These are phyloP conservation scores for Kodamaea neixiangensis DNA, from an alignment of 805 yeast species.

Conservation along the genomic window DNA sequence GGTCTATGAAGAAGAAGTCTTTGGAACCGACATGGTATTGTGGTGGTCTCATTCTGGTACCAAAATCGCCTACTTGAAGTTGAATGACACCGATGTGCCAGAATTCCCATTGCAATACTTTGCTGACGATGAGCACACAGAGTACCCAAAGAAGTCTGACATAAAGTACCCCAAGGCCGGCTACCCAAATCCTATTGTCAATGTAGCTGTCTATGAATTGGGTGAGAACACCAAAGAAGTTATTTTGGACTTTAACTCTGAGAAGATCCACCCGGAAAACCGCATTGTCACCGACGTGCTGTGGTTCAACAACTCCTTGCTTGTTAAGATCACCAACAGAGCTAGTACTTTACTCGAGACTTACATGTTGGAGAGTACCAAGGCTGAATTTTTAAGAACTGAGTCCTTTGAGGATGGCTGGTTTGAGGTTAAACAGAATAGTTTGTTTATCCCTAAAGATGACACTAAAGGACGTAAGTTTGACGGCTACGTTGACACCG, in stretches of 20 bases:
- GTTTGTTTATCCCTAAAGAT: conserved; percentile 38
- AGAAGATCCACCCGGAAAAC: conserved; percentile 35
- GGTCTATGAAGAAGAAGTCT: conserved; percentile 83
- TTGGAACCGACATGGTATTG: conserved; percentile 55
- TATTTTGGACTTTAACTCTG: conserved; percentile 19
- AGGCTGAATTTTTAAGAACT: conserved; percentile 42
- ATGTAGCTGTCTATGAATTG: conserved; percentile 46
- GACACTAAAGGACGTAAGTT: conserved; percentile 35
- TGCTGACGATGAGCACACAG: conserved; percentile 34
- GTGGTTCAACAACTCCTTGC: conserved; percentile 55
- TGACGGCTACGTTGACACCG: conserved; percentile 79
- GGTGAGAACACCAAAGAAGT: conserved; percentile 16
- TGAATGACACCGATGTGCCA: conserved; percentile 62
- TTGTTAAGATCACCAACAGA: conserved; percentile 65
- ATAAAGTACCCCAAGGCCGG: conserved; percentile 80
- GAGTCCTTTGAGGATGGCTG: conserved; percentile 58
- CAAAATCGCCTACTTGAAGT: conserved; percentile 52
- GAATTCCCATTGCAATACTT: conserved; percentile 54
- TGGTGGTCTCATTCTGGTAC: conserved; percentile 77
- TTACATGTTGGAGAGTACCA: conserved; percentile 41
- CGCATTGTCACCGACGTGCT: conserved; percentile 59
- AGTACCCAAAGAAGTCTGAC: conserved; percentile 49
- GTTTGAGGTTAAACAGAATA: conserved; percentile 48
- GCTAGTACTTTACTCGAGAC: conserved; percentile 57
- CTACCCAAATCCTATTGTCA: conserved; percentile 54